Percentiles rank a stretch among this genome's conserved stretches.
Evolutionary conservation across 1,139 yeast genomes (phyloP).

Genomic region (Yamadazyma mexicana): DNA sequence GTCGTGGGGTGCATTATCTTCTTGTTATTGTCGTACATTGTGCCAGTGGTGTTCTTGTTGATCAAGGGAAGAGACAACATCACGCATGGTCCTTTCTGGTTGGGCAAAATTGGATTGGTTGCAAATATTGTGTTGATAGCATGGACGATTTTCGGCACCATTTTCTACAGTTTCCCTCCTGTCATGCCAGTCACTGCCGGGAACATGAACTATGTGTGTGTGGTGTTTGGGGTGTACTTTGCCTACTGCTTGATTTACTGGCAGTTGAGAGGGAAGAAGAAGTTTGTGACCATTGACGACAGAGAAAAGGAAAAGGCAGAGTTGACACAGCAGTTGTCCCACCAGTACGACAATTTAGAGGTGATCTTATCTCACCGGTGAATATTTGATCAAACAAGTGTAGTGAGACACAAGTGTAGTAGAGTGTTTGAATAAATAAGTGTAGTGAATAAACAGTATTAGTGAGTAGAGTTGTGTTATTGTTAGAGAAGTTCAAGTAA

Average conservation of each 20-base stretch:
- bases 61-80: slow-evolving; percentile 36
- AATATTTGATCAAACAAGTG: too few relatives aligned
- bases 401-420: background rate
- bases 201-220: slow-evolving; percentile 48
- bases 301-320: slow-evolving; percentile 25
- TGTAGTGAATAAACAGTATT: too few relatives aligned
- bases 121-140: slow-evolving; percentile 13
- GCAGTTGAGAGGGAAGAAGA: slow-evolving; percentile 37
- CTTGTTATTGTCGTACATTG: slow-evolving; percentile 33
- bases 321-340: slow-evolving; percentile 27
- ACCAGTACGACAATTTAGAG: slow-evolving; percentile 27
- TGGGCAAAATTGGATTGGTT: slow-evolving; percentile 29
- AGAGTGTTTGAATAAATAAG: background rate
- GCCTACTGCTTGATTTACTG: slow-evolving; percentile 36
- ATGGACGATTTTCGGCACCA: slow-evolving; percentile 44
- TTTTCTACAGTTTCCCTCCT: slow-evolving; percentile 45
- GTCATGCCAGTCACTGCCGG: slow-evolving; percentile 46
- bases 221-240: slow-evolving; percentile 36
- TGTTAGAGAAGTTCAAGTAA: too few relatives aligned
- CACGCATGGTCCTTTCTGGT: slow-evolving; percentile 51
- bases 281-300: slow-evolving; percentile 26
- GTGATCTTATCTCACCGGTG: slow-evolving; percentile 18
- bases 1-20: slow-evolving; percentile 38
- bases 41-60: slow-evolving; percentile 34
- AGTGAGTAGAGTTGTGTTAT: too few relatives aligned